These are phyloP conservation scores for Fusarium sp. DNA, from an alignment of 2,329 filamentous ascomycete species.

Conservation along the genomic window DNA sequence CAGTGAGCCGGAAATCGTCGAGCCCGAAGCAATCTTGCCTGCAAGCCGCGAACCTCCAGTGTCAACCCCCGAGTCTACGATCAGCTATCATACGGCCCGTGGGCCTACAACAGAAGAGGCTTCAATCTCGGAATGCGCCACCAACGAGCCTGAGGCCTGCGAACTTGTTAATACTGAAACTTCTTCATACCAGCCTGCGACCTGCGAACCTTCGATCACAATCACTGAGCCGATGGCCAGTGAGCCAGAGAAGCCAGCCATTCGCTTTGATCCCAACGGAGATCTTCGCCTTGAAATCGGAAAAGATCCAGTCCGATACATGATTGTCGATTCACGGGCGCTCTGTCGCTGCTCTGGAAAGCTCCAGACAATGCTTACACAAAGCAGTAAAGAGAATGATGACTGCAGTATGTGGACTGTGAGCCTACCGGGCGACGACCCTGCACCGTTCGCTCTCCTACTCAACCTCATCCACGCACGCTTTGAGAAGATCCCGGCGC, in stretches of 20 bases:
- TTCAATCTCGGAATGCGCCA: no score
- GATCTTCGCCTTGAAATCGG: constrained; percentile 26
- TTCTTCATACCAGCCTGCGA: no score
- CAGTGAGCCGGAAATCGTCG: background rate
- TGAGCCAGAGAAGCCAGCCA: background rate
- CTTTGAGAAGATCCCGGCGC: constrained; percentile 12
- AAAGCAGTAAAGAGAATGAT: background rate
- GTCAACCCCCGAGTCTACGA: no score
- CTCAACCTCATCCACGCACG: constrained; percentile 29
- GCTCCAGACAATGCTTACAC: constrained; percentile 4
- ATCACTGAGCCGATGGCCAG: no score
- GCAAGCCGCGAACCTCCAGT: no score
- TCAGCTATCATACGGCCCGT: no score
- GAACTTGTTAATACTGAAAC: background rate
- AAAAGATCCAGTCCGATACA: background rate
- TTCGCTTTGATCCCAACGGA: constrained; percentile 23
- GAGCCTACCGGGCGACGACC: constrained; percentile 18
- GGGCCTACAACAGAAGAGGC: no score
- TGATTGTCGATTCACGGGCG: constrained; percentile 33
- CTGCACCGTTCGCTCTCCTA: constrained; percentile 15
- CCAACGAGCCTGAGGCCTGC: background rate
- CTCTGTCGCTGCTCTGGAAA: constrained; percentile 20
- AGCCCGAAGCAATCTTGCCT: no score
- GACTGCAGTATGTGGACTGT: constrained; percentile 6
- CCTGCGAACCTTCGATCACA: background rate